Conservation (phyloP, 495 filamentous ascomycete species). For the Pseudotulostoma volvatum region DNA sequence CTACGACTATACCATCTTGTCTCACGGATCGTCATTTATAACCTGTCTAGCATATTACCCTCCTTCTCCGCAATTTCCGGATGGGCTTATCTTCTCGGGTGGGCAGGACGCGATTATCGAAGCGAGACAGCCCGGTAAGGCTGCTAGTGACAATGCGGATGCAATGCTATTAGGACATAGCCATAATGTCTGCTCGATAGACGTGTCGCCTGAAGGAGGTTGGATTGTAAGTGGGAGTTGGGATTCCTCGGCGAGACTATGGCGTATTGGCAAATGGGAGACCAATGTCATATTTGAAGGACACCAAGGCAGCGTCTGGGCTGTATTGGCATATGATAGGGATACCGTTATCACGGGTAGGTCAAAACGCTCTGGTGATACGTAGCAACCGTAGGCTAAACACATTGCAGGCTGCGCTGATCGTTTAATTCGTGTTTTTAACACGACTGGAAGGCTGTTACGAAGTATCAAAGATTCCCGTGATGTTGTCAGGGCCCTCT, state of each 20-base stretch:
- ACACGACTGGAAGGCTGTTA: conserved; percentile 44
- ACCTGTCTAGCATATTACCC: conserved; percentile 67
- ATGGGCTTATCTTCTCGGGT: conserved; percentile 73
- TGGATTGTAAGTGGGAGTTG: conserved; percentile 87
- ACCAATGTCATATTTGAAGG: conserved; percentile 51
- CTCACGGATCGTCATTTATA: conserved; percentile 64
- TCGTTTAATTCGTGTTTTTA: conserved; percentile 70
- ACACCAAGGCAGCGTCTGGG: conserved; percentile 75
- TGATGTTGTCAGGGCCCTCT: conserved; percentile 76
- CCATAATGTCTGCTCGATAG: conserved; percentile 74
- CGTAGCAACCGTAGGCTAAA: conserved; percentile 5
- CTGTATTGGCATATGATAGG: conserved; percentile 67
- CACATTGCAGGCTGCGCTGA: conserved; percentile 55
- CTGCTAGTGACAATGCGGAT: conserved; percentile 59
- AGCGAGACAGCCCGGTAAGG: conserved; percentile 50
- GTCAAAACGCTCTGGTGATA: too few relatives aligned
- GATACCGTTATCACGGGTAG: conserved; percentile 67
- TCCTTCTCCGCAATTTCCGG: conserved; percentile 50
- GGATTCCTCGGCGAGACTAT: conserved; percentile 74
- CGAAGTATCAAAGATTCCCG: conserved; percentile 51
- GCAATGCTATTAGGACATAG: conserved; percentile 73
- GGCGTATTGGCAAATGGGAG: conserved; percentile 64
- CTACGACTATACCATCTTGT: conserved; percentile 61
- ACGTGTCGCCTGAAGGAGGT: conserved; percentile 50
- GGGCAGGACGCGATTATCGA: conserved; percentile 89